A percentile compares a stretch with the other conserved stretches of the same genome.
phyloP scores from a whole-genome alignment of 1,284 basidiomycete species.

The Coniophora puteana region DNA sequence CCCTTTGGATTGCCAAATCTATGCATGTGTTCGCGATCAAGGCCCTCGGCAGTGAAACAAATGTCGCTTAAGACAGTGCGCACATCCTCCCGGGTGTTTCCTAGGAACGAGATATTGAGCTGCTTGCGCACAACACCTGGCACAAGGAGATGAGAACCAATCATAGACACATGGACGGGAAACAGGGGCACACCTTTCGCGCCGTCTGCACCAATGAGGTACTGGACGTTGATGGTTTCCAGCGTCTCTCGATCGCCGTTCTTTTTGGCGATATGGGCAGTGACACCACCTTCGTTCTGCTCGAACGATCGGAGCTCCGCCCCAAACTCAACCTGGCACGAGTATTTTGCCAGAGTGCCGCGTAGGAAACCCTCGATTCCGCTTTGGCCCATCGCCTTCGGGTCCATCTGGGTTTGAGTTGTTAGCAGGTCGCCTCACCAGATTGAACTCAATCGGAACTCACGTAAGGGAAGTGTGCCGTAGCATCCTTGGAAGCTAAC shows the following conservation, averaged over 20 bases:
- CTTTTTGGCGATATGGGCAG: constrained; percentile 13
- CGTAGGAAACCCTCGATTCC: constrained; percentile 24
- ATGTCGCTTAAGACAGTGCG: constrained; percentile 38
- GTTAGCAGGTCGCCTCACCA: constrained; percentile 2
- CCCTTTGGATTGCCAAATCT: constrained; percentile 16
- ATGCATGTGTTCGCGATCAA: constrained; percentile 21
- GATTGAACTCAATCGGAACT: neutral
- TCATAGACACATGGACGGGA: no score
- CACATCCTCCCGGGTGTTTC: constrained; percentile 33
- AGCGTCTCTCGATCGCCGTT: constrained; percentile 7
- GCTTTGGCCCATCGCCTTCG: constrained; percentile 23
- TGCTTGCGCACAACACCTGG: constrained; percentile 28
- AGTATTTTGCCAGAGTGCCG: constrained; percentile 15
- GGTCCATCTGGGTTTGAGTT: neutral
- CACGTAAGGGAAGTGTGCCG: constrained; percentile 18
- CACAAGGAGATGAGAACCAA: no score
- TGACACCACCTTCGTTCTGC: constrained; percentile 16
- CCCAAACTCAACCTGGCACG: constrained; percentile 21
- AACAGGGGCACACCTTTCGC: constrained; percentile 9
- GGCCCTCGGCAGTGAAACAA: constrained; percentile 24
- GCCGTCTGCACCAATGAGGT: constrained; percentile 15
- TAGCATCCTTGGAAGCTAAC: constrained; percentile 10
- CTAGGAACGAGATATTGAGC: constrained; percentile 37
- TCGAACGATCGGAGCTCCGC: no score
- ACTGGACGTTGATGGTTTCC: constrained; percentile 13